phyloP scores from a whole-genome alignment of 495 filamentous ascomycete species.

The Acidomyces sp. region DNA sequence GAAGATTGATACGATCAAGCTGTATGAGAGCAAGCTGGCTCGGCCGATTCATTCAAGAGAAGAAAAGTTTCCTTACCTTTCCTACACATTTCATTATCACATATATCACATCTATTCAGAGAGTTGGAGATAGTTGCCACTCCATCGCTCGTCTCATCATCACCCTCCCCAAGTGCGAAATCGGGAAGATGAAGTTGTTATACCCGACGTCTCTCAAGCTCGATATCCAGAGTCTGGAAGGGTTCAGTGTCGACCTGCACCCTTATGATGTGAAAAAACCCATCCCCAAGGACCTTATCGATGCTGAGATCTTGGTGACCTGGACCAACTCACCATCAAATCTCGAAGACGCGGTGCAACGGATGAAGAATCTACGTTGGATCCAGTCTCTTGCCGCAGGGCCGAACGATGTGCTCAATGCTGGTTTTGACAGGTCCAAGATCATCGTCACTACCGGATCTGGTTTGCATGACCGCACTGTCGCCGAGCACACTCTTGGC shows the following conservation, averaged over 20 bases:
- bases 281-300: conserved; percentile 38
- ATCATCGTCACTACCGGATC: conserved; percentile 43
- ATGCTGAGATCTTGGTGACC: conserved; percentile 44
- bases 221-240: conserved; percentile 36
- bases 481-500: conserved; percentile 45
- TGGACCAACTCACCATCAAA: conserved; percentile 42
- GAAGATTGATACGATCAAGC: too few species aligned
- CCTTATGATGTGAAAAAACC: conserved; percentile 41
- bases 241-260: conserved; percentile 39
- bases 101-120: too few species aligned
- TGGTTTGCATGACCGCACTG: conserved; percentile 46
- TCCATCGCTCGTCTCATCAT: too few species aligned
- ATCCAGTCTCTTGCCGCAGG: conserved; percentile 50
- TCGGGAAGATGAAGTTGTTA: conserved; percentile 48
- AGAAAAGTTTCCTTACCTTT: too few species aligned
- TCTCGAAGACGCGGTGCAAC: conserved; percentile 37
- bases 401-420: conserved; percentile 46
- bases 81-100: too few species aligned
- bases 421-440: conserved; percentile 38
- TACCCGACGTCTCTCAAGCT: conserved; percentile 46
- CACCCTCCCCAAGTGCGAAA: too few species aligned
- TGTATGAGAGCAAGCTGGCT: too few species aligned
- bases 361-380: conserved; percentile 42
- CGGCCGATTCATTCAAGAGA: too few species aligned
- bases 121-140: too few species aligned